A percentile compares a stretch with the other conserved stretches of the same genome.
Conservation (phyloP, 805 yeast genomes). For the Saturnispora galanensis region DNA sequence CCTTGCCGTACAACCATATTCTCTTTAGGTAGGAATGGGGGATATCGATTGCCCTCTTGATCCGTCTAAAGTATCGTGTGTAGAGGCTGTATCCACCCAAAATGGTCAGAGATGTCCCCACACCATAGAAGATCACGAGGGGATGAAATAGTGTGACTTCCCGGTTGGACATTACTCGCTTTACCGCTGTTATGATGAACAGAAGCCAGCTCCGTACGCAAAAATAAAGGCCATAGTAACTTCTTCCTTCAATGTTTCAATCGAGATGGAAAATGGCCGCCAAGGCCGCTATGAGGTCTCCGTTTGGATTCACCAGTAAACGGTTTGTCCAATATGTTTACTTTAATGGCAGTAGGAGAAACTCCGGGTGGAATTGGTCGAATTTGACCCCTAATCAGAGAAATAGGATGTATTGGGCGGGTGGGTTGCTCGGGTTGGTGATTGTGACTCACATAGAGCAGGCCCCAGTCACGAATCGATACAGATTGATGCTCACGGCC, state of each 20-base stretch:
- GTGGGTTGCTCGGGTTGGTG: conserved; percentile 18
- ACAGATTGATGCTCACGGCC: conserved; percentile 63
- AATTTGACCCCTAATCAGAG: conserved; percentile 9
- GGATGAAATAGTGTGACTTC: conserved; percentile 22
- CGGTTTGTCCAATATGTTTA: conserved; percentile 3
- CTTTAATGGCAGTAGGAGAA: conserved; percentile 7
- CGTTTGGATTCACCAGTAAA: not conserved
- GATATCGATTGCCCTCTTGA: conserved; percentile 39
- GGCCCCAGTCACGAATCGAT: conserved; percentile 74
- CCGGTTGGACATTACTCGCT: conserved; percentile 7
- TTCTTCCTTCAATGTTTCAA: too few relatives aligned
- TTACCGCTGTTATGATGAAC: not conserved
- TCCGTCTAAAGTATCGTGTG: conserved; percentile 37
- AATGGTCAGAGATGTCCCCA: conserved; percentile 24
- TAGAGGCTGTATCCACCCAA: conserved; percentile 37
- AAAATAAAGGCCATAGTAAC: too few relatives aligned
- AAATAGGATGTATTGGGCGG: conserved; percentile 8
- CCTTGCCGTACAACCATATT: conserved; percentile 53
- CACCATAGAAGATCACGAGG: conserved; percentile 22
- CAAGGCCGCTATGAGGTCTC: too few relatives aligned
- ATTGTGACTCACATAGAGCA: conserved; percentile 52
- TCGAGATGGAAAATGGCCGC: too few relatives aligned
- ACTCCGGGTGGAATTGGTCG: conserved; percentile 5
- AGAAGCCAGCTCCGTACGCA: too few relatives aligned
- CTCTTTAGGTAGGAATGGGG: conserved; percentile 37